These are phyloP conservation scores for Rickenella mellea DNA, from an alignment of 768 basidiomycete genomes.

Conservation along the genomic window DNA sequence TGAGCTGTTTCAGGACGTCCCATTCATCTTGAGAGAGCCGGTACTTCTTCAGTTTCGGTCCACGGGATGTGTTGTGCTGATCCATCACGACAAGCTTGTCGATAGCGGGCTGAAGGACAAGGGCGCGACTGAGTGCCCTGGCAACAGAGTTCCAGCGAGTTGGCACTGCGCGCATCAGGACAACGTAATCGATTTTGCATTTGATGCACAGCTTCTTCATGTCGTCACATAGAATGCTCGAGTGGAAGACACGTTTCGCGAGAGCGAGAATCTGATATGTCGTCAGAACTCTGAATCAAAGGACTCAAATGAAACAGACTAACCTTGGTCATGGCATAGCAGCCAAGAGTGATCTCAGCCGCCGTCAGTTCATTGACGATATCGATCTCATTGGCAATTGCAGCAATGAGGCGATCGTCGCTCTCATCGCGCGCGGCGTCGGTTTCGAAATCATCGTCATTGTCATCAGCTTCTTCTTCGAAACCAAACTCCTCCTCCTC, in stretches of 20 bases:
- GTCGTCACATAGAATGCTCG: too few species aligned
- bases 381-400: background rate
- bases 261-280: too few species aligned
- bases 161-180: too few species aligned
- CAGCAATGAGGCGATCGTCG: background rate
- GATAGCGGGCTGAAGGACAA: constrained; percentile 9
- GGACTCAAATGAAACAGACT: too few species aligned
- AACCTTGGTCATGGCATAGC: too few species aligned
- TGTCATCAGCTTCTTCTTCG: background rate
- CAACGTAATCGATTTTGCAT: too few species aligned
- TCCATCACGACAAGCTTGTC: constrained; percentile 8
- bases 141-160: constrained; percentile 18
- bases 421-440: background rate
- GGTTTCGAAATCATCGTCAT: background rate
- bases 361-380: too few species aligned
- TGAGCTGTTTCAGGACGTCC: constrained; percentile 11
- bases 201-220: too few species aligned
- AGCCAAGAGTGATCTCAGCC: too few species aligned
- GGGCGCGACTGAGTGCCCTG: constrained; percentile 8
- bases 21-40: constrained; percentile 12
- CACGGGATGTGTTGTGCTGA: constrained; percentile 10
- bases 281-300: too few species aligned
- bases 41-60: constrained; percentile 7
- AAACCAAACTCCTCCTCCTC: constrained; percentile 3
- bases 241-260: too few species aligned